phyloP scores from a whole-genome alignment of 2,329 filamentous ascomycete species.

The Cercospora zeae-maydis region DNA sequence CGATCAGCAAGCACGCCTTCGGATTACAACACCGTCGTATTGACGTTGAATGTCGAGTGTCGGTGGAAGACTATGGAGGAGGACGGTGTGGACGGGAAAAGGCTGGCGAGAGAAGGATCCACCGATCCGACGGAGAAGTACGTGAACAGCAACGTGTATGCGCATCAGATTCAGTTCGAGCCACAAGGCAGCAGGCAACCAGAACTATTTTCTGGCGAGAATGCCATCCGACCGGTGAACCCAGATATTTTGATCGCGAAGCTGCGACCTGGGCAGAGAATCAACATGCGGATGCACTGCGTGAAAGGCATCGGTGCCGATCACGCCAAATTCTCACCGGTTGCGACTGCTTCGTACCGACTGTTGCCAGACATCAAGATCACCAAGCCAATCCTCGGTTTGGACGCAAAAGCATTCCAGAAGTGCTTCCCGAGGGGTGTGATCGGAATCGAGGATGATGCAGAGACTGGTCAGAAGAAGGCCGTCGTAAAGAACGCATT shows the following conservation, averaged over 20 bases:
- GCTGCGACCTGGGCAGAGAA: constrained; percentile 82
- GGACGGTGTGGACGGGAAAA: constrained; percentile 45
- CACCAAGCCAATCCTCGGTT: constrained; percentile 73
- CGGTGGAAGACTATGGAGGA: constrained; percentile 60
- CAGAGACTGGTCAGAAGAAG: constrained; percentile 68
- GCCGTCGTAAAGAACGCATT: constrained; percentile 85
- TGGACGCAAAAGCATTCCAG: constrained; percentile 83
- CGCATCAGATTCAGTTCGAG: constrained; percentile 62
- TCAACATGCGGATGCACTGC: constrained; percentile 85
- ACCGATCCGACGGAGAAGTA: constrained; percentile 81
- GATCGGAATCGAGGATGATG: constrained; percentile 73
- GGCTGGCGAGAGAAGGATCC: constrained; percentile 62
- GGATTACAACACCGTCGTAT: constrained; percentile 83
- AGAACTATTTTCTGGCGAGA: constrained; percentile 59
- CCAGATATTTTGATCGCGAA: constrained; percentile 94
- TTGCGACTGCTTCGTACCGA: constrained; percentile 90
- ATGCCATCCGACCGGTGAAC: constrained; percentile 72
- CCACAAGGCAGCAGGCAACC: constrained; percentile 68
- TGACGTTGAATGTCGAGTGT: constrained; percentile 75
- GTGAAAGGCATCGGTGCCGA: constrained; percentile 91
- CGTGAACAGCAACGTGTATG: constrained; percentile 67
- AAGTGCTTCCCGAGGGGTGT: constrained; percentile 87
- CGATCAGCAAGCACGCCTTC: constrained; percentile 48
- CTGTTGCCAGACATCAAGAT: constrained; percentile 87
- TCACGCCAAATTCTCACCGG: constrained; percentile 95